phyloP scores from a whole-genome alignment of 371 early-diverging fungal species.

The Actinomortierella ambigua region DNA sequence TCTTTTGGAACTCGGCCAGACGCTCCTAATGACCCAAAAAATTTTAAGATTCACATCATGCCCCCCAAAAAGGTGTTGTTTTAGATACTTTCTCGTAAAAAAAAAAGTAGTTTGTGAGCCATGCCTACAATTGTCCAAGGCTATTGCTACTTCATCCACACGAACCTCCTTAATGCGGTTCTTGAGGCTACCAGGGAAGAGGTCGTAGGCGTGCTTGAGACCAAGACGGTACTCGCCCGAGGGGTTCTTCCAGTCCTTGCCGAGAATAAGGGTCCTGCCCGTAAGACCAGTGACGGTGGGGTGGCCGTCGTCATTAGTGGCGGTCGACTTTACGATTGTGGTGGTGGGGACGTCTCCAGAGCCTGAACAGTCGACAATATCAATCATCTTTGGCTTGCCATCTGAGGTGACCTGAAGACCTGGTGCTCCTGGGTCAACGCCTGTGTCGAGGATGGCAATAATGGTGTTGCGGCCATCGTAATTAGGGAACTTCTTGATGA shows the following conservation, averaged over 20 bases:
- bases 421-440: constrained; percentile 91
- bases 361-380: constrained; percentile 94
- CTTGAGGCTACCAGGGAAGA: constrained; percentile 75
- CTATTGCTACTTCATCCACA: too few species aligned
- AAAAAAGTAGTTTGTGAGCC: too few species aligned
- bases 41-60: background rate
- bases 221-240: constrained; percentile 86
- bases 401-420: constrained; percentile 86
- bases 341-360: constrained; percentile 76
- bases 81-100: too few species aligned
- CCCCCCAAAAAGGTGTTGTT: too few species aligned
- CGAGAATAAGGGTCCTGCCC: constrained; percentile 77
- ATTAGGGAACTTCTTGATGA: constrained; percentile 80
- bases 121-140: too few species aligned
- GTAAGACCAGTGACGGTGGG: constrained; percentile 69
- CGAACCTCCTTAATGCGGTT: constrained; percentile 61
- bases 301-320: constrained; percentile 49
- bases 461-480: constrained; percentile 91
- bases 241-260: constrained; percentile 76
- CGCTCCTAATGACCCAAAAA: constrained; percentile 64
- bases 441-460: constrained; percentile 92
- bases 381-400: constrained; percentile 88
- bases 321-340: constrained; percentile 60
- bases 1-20: constrained; percentile 61
- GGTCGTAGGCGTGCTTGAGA: constrained; percentile 75